Evolutionary conservation across 1,284 basidiomycete species (phyloP).

Genomic region (Lignosus rhinocerotis): DNA sequence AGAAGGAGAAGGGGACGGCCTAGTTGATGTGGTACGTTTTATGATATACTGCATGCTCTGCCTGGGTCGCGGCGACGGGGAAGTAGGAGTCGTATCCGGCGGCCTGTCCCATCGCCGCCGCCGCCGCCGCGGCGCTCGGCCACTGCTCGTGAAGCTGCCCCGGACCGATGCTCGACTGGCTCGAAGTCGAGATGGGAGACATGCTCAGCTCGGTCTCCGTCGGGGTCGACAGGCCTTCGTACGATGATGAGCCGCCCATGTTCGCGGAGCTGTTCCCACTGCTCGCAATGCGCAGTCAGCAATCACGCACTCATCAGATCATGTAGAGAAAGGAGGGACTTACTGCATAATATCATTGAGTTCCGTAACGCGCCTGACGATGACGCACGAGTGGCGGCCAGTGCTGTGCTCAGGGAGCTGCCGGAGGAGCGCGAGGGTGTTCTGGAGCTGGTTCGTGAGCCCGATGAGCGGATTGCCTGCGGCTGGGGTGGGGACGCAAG

Average conservation of each 20-base stretch:
- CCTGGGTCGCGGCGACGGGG: slow-evolving; percentile 42
- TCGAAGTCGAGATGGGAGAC: slow-evolving; percentile 67
- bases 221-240: slow-evolving; percentile 48
- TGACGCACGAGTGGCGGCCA: slow-evolving; percentile 48
- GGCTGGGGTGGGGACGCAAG: slow-evolving; percentile 64
- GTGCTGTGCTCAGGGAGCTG: slow-evolving; percentile 61
- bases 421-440: slow-evolving; percentile 53
- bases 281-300: slow-evolving; percentile 21
- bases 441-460: slow-evolving; percentile 65
- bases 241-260: slow-evolving; percentile 37
- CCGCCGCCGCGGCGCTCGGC: slow-evolving; percentile 38
- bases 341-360: slow-evolving; percentile 68
- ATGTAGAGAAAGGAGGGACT: slow-evolving; percentile 36
- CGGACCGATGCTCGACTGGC: slow-evolving; percentile 42
- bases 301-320: slow-evolving; percentile 1
- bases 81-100: slow-evolving; percentile 71
- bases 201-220: slow-evolving; percentile 64
- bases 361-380: slow-evolving; percentile 62
- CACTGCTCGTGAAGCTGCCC: slow-evolving; percentile 41
- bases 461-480: slow-evolving; percentile 57
- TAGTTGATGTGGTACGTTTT: slow-evolving; percentile 35
- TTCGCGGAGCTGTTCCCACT: slow-evolving; percentile 50
- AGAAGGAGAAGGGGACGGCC: background rate
- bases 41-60: slow-evolving; percentile 30
- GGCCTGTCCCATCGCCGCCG: slow-evolving; percentile 38